These are phyloP conservation scores for Piper longum DNA, from an alignment of 164 flowering plant genomes.

Conservation along the genomic window DNA sequence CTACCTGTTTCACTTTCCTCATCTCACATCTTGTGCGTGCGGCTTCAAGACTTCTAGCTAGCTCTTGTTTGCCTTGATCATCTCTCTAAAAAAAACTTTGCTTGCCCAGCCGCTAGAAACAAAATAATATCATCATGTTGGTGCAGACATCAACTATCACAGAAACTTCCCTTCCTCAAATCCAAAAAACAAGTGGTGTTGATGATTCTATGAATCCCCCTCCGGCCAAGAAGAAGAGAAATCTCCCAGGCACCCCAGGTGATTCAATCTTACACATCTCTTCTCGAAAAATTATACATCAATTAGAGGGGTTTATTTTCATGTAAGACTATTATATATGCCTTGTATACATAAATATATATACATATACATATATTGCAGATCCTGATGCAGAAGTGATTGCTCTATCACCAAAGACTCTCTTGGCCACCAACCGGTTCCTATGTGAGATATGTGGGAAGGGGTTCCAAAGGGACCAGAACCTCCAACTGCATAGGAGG, in stretches of 20 bases:
- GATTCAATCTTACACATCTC: constrained; percentile 14
- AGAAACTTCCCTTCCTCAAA: constrained; percentile 27
- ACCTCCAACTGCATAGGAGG: constrained; percentile 76
- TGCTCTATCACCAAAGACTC: constrained; percentile 80
- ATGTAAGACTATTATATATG: not conserved
- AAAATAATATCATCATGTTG: constrained; percentile 8
- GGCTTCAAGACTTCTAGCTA: not conserved
- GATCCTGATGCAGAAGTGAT: constrained; percentile 98
- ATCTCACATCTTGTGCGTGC: not conserved
- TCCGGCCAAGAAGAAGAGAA: constrained; percentile 47
- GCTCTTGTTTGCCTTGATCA: not conserved
- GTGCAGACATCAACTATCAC: constrained; percentile 38
- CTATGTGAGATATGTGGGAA: constrained; percentile 91
- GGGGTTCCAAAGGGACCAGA: constrained; percentile 93
- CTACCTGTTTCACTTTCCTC: constrained; percentile 9
- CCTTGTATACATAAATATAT: not conserved
- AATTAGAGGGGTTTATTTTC: not conserved
- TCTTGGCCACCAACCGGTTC: constrained; percentile 94
- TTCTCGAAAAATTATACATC: not conserved
- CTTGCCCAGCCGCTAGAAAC: not conserved
- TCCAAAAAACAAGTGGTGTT: constrained; percentile 16
- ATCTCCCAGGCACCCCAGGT: constrained; percentile 85
- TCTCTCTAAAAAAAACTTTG: constrained; percentile 1
- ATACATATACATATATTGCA: constrained; percentile 6
- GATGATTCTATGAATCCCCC: constrained; percentile 17